Evolutionary conservation across 208 protist genomes (phyloP).

Genomic region (Acanthamoeba divionensis): DNA sequence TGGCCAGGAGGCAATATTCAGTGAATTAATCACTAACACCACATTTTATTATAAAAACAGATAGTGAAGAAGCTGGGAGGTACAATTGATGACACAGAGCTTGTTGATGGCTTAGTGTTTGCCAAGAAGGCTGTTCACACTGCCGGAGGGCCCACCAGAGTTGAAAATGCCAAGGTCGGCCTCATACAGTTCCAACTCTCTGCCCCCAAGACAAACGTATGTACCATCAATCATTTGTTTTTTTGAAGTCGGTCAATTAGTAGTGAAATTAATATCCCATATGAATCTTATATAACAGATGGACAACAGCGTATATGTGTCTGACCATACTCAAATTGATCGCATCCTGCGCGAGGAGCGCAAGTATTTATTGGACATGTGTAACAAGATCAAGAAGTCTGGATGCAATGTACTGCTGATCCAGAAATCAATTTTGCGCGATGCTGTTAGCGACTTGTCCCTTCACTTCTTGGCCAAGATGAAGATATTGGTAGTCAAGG

Average conservation of each 20-base stretch:
- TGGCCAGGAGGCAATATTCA: not conserved
- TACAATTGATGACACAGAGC: constrained; percentile 97
- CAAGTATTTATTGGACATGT: constrained; percentile 96
- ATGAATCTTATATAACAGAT: constrained; percentile 65
- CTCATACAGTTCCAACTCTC: constrained; percentile 99
- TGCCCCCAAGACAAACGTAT: constrained; percentile 97
- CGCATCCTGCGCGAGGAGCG: constrained; percentile 96
- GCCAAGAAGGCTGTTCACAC: constrained; percentile 83
- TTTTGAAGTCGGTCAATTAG: not conserved
- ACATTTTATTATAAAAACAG: not conserved
- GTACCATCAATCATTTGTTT: not conserved
- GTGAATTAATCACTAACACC: not conserved
- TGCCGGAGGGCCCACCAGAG: constrained; percentile 88
- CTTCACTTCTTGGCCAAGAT: constrained; percentile 98
- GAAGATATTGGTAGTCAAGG: constrained; percentile 97
- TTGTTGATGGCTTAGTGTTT: constrained; percentile 93
- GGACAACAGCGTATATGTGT: constrained; percentile 93
- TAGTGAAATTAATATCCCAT: not conserved
- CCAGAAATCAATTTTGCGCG: constrained; percentile 98
- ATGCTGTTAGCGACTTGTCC: constrained; percentile 96
- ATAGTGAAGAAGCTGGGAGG: constrained; percentile 87
- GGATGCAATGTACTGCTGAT: constrained; percentile 99
- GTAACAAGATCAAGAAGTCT: constrained; percentile 96
- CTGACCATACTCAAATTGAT: constrained; percentile 97
- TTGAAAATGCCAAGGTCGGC: constrained; percentile 97